These are phyloP conservation scores for Pseudotulostoma volvatum DNA, from an alignment of 495 filamentous ascomycete genomes.

Conservation along the genomic window DNA sequence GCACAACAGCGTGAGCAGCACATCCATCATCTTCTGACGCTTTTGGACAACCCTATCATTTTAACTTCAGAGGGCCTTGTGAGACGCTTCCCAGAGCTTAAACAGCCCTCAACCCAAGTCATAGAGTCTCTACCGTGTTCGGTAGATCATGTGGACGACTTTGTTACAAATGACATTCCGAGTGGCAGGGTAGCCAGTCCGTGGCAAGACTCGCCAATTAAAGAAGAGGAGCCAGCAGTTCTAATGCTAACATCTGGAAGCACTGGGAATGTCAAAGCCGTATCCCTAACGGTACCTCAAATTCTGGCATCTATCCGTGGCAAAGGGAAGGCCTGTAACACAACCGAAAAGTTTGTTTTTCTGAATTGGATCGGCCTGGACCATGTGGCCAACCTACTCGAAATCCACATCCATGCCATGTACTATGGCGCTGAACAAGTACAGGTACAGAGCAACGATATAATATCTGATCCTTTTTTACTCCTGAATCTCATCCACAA, in stretches of 20 bases:
- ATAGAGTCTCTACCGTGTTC: background rate
- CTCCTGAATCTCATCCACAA: slow-evolving; percentile 25
- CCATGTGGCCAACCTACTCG: slow-evolving; percentile 35
- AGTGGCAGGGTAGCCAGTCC: no score
- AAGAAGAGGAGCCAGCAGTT: slow-evolving; percentile 12
- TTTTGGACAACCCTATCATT: slow-evolving; percentile 7
- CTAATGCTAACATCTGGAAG: slow-evolving; percentile 44
- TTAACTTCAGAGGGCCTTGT: slow-evolving; percentile 6
- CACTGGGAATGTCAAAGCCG: slow-evolving; percentile 39
- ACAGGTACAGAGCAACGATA: slow-evolving; percentile 24
- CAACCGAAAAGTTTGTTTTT: slow-evolving; percentile 12
- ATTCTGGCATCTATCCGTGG: slow-evolving; percentile 29
- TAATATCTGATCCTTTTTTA: slow-evolving; percentile 23
- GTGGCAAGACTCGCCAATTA: no score
- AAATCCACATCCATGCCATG: slow-evolving; percentile 36
- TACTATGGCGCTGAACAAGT: slow-evolving; percentile 25
- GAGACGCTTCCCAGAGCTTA: background rate
- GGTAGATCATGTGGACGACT: background rate
- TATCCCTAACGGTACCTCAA: slow-evolving; percentile 27
- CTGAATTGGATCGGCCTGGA: slow-evolving; percentile 38
- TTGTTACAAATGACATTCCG: background rate
- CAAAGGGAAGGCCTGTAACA: slow-evolving; percentile 11
- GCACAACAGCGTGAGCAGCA: slow-evolving; percentile 13
- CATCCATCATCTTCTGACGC: slow-evolving; percentile 5
- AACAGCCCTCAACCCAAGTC: background rate